A percentile compares a stretch with the other conserved stretches of the same genome.
phyloP scores from a whole-genome alignment of 108 stramenopile genomes.

The Nitzschia palea region DNA sequence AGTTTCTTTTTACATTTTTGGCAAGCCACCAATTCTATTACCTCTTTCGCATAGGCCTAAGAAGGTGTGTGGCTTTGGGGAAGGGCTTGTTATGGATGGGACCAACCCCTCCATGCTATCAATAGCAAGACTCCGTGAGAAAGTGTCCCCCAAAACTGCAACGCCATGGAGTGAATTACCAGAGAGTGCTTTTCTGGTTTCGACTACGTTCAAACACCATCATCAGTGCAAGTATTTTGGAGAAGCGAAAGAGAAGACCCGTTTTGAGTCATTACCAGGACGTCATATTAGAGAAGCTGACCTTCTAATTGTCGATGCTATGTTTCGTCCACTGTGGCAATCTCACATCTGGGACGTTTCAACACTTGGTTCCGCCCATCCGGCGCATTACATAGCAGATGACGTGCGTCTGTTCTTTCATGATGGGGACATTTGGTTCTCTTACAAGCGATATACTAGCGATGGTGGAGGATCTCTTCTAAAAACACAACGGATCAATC shows the following conservation, averaged over 20 bases:
- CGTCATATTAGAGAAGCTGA: slow-evolving; percentile 39
- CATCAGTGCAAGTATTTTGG: slow-evolving; percentile 57
- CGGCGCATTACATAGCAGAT: too few species aligned
- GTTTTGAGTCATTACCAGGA: too few species aligned
- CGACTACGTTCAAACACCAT: slow-evolving; percentile 39
- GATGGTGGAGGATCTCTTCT: slow-evolving; percentile 16
- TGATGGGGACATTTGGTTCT: slow-evolving; percentile 43
- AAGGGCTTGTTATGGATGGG: slow-evolving; percentile 46
- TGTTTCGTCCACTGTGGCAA: slow-evolving; percentile 48
- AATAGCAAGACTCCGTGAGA: slow-evolving; percentile 13
- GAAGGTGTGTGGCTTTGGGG: neutral
- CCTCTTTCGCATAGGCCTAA: neutral
- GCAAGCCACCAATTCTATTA: neutral
- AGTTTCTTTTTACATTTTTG: neutral
- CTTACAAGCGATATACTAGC: slow-evolving; percentile 38
- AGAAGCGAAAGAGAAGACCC: slow-evolving; percentile 11
- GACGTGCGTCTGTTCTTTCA: slow-evolving; percentile 73
- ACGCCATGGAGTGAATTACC: neutral
- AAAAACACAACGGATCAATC: too few species aligned
- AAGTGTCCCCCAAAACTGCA: neutral
- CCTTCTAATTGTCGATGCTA: slow-evolving; percentile 33
- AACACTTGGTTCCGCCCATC: too few species aligned
- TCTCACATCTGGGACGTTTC: too few species aligned
- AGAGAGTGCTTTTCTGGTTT: slow-evolving; percentile 9
- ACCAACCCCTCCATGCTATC: slow-evolving; percentile 71